Evolutionary conservation across 371 early-diverging fungal species (phyloP).

Genomic region (Apophysomyces sp.): DNA sequence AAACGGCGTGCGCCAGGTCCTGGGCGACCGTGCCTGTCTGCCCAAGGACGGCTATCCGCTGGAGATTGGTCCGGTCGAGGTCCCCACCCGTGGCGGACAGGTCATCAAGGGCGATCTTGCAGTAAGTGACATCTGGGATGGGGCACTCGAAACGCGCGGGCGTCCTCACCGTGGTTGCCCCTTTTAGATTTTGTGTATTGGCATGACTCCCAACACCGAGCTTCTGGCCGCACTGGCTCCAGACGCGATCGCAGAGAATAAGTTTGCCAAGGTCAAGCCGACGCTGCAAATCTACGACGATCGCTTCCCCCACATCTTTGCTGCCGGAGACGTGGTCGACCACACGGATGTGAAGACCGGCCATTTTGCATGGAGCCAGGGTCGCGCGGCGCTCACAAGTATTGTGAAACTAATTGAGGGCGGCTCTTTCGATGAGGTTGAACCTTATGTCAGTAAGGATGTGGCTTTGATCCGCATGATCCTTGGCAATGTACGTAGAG

Average conservation of each 20-base stretch:
- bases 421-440: slow-evolving; percentile 21
- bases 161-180: background rate
- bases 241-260: slow-evolving; percentile 36
- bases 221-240: slow-evolving; percentile 45
- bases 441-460: slow-evolving; percentile 38
- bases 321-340: slow-evolving; percentile 63
- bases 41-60: slow-evolving; percentile 45
- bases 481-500: slow-evolving; percentile 31
- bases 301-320: slow-evolving; percentile 62
- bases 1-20: slow-evolving; percentile 48
- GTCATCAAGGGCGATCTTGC: slow-evolving; percentile 55
- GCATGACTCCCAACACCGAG: slow-evolving; percentile 62
- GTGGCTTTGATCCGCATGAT: slow-evolving; percentile 35
- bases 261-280: slow-evolving; percentile 54
- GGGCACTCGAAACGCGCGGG: background rate
- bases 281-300: slow-evolving; percentile 68
- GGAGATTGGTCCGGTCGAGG: slow-evolving; percentile 47
- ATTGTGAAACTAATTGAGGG: slow-evolving; percentile 31
- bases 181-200: slow-evolving; percentile 60
- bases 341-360: slow-evolving; percentile 52
- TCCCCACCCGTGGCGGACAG: slow-evolving; percentile 45
- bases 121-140: slow-evolving; percentile 22
- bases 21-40: slow-evolving; percentile 49
- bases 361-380: slow-evolving; percentile 50
- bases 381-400: slow-evolving; percentile 26